Evolutionary conservation across 1,139 yeast species (phyloP).

Genomic region (Saccharomycopsis hybrid): DNA sequence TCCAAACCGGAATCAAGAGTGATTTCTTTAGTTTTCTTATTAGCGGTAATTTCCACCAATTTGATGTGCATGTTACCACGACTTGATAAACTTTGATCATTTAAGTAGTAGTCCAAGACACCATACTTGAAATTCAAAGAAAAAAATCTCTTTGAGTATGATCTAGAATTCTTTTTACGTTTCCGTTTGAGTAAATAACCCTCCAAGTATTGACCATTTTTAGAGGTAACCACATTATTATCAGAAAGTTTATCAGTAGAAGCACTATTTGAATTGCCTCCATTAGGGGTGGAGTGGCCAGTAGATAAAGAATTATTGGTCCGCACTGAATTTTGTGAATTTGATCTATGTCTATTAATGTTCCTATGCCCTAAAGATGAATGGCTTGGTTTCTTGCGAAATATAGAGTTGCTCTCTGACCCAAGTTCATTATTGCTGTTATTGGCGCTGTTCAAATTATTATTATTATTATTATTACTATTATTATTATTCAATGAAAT

Average conservation of each 20-base stretch:
- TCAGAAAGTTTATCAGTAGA: slow-evolving; percentile 1
- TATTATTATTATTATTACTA: no score
- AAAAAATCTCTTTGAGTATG: slow-evolving; percentile 80
- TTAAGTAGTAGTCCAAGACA: slow-evolving; percentile 72
- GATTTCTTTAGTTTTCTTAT: slow-evolving; percentile 58
- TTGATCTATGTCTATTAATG: slow-evolving; percentile 2
- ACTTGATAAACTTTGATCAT: slow-evolving; percentile 59
- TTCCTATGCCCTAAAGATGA: not conserved
- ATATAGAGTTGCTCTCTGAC: not conserved
- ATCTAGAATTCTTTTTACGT: slow-evolving; percentile 75
- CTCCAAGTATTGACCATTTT: slow-evolving; percentile 60
- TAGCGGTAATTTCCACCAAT: slow-evolving; percentile 75
- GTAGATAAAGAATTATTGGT: slow-evolving; percentile 1
- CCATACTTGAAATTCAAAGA: slow-evolving; percentile 78
- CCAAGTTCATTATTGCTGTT: not conserved
- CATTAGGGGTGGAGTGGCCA: not conserved
- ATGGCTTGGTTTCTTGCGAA: slow-evolving; percentile 9
- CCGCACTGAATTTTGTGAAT: slow-evolving; percentile 8
- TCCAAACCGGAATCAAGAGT: slow-evolving; percentile 94
- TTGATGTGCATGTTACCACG: slow-evolving; percentile 91
- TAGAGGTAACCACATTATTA: slow-evolving; percentile 30
- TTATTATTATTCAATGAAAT: no score
- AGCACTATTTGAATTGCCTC: not conserved
- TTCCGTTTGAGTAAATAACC: slow-evolving; percentile 71
- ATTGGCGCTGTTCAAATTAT: not conserved